phyloP scores from a whole-genome alignment of 192 early-diverging fungal genomes.

The Rhizoclosmatium globosum region DNA sequence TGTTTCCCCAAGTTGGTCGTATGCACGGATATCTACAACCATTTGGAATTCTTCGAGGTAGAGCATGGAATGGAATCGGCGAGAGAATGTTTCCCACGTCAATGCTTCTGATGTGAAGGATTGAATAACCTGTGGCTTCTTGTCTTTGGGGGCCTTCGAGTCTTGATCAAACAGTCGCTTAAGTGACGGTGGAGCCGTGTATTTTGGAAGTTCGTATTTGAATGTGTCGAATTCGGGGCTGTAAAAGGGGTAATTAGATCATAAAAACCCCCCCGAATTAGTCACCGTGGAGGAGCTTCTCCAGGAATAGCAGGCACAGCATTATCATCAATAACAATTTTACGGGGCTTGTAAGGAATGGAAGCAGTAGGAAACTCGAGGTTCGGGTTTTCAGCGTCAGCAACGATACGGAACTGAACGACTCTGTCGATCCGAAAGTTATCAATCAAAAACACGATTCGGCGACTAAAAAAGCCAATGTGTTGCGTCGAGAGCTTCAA shows the following conservation, averaged over 20 bases:
- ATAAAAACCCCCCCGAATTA: background rate
- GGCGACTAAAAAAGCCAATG: constrained; percentile 13
- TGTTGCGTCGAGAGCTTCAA: background rate
- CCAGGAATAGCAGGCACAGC: background rate
- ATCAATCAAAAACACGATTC: constrained; percentile 16
- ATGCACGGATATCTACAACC: constrained; percentile 27
- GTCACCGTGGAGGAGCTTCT: constrained; percentile 22
- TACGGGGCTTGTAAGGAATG: constrained; percentile 13
- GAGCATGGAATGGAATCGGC: constrained; percentile 17
- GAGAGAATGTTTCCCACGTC: constrained; percentile 1
- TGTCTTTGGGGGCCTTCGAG: background rate
- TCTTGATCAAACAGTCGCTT: background rate
- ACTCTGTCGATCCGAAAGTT: background rate
- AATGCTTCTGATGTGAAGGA: background rate
- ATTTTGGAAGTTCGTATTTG: constrained; percentile 18
- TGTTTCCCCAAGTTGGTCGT: constrained; percentile 11
- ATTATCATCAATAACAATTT: background rate
- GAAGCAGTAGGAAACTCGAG: background rate
- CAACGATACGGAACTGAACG: constrained; percentile 5
- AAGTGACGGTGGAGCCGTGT: background rate
- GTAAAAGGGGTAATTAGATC: background rate
- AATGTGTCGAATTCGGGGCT: constrained; percentile 24
- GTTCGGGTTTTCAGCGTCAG: constrained; percentile 7
- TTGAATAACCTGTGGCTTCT: constrained; percentile 1
- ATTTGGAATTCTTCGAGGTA: constrained; percentile 31